phyloP scores from a whole-genome alignment of 2,329 filamentous ascomycete species.

The Fusarium sp. region DNA sequence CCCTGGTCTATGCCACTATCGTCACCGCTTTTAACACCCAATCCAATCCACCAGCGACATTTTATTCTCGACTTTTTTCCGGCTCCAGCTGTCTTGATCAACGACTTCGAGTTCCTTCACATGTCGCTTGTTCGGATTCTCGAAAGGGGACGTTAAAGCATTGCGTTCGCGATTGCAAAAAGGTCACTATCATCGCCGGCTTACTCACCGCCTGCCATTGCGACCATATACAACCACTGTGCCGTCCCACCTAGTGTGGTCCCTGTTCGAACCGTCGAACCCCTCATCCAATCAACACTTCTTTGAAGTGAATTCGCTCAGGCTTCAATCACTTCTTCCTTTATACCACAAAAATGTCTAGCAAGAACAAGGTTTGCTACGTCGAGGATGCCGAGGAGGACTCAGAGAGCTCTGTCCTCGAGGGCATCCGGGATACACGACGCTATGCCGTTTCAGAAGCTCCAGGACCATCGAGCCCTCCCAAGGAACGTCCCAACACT shows the following conservation, averaged over 20 bases:
- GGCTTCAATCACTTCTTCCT: conserved; percentile 30
- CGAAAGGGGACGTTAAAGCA: conserved; percentile 43
- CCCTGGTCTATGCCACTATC: conserved; percentile 43
- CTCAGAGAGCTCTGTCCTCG: conserved; percentile 55
- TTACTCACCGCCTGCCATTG: conserved; percentile 38
- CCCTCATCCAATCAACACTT: conserved; percentile 38
- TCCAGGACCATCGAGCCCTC: conserved; percentile 55
- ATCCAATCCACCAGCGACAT: conserved; percentile 34
- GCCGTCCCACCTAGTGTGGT: conserved; percentile 47
- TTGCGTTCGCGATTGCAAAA: conserved; percentile 37
- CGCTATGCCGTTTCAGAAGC: conserved; percentile 61
- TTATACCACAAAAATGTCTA: conserved; percentile 55
- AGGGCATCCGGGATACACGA: conserved; percentile 54
- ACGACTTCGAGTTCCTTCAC: conserved; percentile 26
- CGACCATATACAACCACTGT: conserved; percentile 39
- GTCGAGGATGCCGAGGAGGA: conserved; percentile 66
- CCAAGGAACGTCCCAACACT: conserved; percentile 64
- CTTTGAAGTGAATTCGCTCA: conserved; percentile 37
- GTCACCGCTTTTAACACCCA: conserved; percentile 41
- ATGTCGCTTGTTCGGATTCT: conserved; percentile 41
- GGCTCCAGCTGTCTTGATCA: conserved; percentile 19
- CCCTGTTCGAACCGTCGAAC: conserved; percentile 42
- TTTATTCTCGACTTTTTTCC: conserved; percentile 29
- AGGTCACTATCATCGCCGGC: conserved; percentile 19
- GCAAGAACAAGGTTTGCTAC: conserved; percentile 53